Evolutionary conservation across 192 early-diverging fungal genomes (phyloP).

Genomic region (Coemansia reversa): DNA sequence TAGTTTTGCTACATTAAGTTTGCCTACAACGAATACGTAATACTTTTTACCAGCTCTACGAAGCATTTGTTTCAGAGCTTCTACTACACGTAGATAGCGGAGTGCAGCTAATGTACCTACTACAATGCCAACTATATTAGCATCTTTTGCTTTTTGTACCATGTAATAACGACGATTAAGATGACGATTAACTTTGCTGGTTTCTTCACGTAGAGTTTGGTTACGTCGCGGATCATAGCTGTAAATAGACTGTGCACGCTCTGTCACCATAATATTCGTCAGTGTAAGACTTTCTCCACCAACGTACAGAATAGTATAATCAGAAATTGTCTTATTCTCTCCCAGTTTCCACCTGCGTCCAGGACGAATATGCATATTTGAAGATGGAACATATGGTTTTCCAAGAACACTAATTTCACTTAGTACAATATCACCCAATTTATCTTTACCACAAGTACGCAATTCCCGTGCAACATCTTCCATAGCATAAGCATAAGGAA

Average conservation of each 20-base stretch:
- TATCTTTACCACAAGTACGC: background rate
- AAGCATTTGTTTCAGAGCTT: constrained; percentile 76
- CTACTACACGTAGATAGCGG: constrained; percentile 81
- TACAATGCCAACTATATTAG: constrained; percentile 90
- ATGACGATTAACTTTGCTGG: constrained; percentile 57
- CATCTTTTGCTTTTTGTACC: constrained; percentile 70
- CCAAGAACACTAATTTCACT: constrained; percentile 14
- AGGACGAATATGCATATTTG: background rate
- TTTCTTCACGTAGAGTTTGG: constrained; percentile 56
- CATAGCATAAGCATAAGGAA: constrained; percentile 64
- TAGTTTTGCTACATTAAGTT: constrained; percentile 93
- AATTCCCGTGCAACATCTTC: constrained; percentile 29
- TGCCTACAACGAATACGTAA: constrained; percentile 89
- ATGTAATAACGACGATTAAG: constrained; percentile 72
- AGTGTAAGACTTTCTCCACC: constrained; percentile 79
- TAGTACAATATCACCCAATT: constrained; percentile 5
- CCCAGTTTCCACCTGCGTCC: constrained; percentile 62
- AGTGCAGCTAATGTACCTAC: constrained; percentile 94
- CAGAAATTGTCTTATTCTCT: constrained; percentile 48
- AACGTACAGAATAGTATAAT: constrained; percentile 80
- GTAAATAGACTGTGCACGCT: constrained; percentile 55
- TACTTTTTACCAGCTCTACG: constrained; percentile 71
- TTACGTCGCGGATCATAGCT: constrained; percentile 68
- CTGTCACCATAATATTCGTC: constrained; percentile 84
- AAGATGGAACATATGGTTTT: constrained; percentile 17